phyloP scores from a whole-genome alignment of 495 filamentous ascomycete genomes.

The Neurospora hispaniola region DNA sequence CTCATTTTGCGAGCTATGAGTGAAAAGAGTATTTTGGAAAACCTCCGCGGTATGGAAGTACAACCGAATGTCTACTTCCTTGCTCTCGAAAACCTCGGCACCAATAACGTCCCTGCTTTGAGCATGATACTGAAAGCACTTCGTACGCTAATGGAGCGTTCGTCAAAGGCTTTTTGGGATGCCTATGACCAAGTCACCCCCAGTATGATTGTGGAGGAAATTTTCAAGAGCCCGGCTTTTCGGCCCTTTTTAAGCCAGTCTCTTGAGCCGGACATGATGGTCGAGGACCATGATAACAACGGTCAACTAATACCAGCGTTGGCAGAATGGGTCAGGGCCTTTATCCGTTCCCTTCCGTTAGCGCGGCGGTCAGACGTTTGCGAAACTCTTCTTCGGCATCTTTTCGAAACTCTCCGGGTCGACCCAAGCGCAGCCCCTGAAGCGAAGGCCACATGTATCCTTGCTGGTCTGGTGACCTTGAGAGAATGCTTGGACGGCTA shows the following conservation, averaged over 20 bases:
- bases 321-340: slow-evolving; percentile 58
- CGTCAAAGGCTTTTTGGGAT: slow-evolving; percentile 73
- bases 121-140: slow-evolving; percentile 54
- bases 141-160: slow-evolving; percentile 55
- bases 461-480: slow-evolving; percentile 37
- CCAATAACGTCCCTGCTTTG: slow-evolving; percentile 47
- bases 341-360: slow-evolving; percentile 64
- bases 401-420: slow-evolving; percentile 56
- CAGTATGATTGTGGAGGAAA: slow-evolving; percentile 59
- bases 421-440: slow-evolving; percentile 23
- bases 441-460: slow-evolving; percentile 32
- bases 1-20: slow-evolving; percentile 60
- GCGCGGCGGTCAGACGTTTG: slow-evolving; percentile 62
- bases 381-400: slow-evolving; percentile 54
- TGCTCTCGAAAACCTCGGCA: slow-evolving; percentile 61
- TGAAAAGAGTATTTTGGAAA: slow-evolving; percentile 65
- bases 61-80: slow-evolving; percentile 59
- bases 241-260: slow-evolving; percentile 47
- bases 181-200: slow-evolving; percentile 71
- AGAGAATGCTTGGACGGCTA: slow-evolving; percentile 35
- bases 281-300: slow-evolving; percentile 46
- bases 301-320: slow-evolving; percentile 30
- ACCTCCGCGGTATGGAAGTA: slow-evolving; percentile 65
- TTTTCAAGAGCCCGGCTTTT: slow-evolving; percentile 63
- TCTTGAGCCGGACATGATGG: slow-evolving; percentile 42